Evolutionary conservation across 1,284 basidiomycete species (phyloP).

Genomic region (Trichosporon inkin): DNA sequence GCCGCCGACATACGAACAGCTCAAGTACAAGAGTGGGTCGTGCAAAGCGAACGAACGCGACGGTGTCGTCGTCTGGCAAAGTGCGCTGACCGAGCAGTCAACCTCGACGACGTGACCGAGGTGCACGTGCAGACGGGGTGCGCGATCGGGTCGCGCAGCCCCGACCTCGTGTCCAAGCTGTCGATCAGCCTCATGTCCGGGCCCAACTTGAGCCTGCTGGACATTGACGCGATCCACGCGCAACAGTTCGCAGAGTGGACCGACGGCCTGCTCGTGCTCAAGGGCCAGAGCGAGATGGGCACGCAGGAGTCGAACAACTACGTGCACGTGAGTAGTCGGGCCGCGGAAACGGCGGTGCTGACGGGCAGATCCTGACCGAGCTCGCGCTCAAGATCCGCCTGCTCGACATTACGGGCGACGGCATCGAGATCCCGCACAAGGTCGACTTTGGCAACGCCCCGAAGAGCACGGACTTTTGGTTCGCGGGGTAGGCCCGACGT

Average conservation of each 20-base stretch:
- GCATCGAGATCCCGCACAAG: slow-evolving; percentile 72
- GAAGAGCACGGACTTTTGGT: slow-evolving; percentile 77
- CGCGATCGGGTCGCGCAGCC: slow-evolving; percentile 53
- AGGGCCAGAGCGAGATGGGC: slow-evolving; percentile 65
- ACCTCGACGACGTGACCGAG: slow-evolving; percentile 70
- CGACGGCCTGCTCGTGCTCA: slow-evolving; percentile 84
- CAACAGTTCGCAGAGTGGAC: slow-evolving; percentile 93
- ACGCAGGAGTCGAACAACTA: slow-evolving; percentile 81
- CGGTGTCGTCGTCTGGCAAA: no score
- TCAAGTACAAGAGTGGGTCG: slow-evolving; percentile 59
- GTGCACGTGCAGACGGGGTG: slow-evolving; percentile 71
- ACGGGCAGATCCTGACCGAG: slow-evolving; percentile 63
- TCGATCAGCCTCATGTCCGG: slow-evolving; percentile 71
- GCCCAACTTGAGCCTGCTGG: slow-evolving; percentile 69
- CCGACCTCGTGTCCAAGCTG: slow-evolving; percentile 57
- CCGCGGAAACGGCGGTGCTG: background rate
- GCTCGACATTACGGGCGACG: slow-evolving; percentile 83
- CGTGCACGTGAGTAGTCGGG: slow-evolving; percentile 51
- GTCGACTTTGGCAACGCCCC: slow-evolving; percentile 60
- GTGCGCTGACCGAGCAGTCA: slow-evolving; percentile 52
- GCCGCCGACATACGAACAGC: slow-evolving; percentile 32
- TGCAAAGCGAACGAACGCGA: background rate
- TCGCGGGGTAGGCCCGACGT: slow-evolving; percentile 54
- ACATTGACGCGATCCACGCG: slow-evolving; percentile 78
- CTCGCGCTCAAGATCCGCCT: slow-evolving; percentile 91